Percentiles rank a stretch among this genome's conserved stretches.
phyloP scores from a whole-genome alignment of 495 filamentous ascomycete species.

The Penicillium cataractarum region DNA sequence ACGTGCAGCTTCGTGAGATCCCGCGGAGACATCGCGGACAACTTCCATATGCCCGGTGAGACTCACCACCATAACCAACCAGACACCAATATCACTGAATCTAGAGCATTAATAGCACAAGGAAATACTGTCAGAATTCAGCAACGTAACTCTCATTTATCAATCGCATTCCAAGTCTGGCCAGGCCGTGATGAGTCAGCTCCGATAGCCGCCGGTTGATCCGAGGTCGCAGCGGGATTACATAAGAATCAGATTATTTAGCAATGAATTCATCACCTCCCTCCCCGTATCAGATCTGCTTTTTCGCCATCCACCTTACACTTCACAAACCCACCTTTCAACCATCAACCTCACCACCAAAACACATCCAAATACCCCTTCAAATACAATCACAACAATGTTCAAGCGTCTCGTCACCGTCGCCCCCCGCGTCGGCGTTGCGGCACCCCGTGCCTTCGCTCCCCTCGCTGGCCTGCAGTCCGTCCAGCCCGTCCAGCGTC shows the following conservation, averaged over 20 bases:
- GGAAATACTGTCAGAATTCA: background rate
- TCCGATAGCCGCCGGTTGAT: conserved; percentile 33
- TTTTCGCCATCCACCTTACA: conserved; percentile 18
- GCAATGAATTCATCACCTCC: conserved; percentile 38
- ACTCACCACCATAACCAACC: conserved; percentile 19
- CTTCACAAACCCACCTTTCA: background rate
- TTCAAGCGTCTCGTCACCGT: conserved; percentile 55
- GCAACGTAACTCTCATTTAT: background rate
- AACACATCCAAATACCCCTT: background rate
- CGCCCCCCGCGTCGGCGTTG: conserved; percentile 52
- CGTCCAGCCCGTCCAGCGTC: conserved; percentile 38
- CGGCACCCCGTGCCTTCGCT: conserved; percentile 49
- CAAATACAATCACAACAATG: conserved; percentile 38
- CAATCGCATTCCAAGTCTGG: background rate
- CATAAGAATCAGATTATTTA: conserved; percentile 39
- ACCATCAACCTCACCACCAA: conserved; percentile 3
- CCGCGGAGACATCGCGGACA: conserved; percentile 31
- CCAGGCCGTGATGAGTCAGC: conserved; percentile 20
- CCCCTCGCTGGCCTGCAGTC: conserved; percentile 39
- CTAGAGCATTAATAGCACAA: background rate
- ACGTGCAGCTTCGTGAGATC: conserved; percentile 17
- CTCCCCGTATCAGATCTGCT: conserved; percentile 33
- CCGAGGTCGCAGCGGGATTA: conserved; percentile 22
- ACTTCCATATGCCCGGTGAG: conserved; percentile 13
- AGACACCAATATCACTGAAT: conserved; percentile 21